These are phyloP conservation scores for Rubia tinctorum DNA, from an alignment of 305 asterid genomes.

Conservation along the genomic window DNA sequence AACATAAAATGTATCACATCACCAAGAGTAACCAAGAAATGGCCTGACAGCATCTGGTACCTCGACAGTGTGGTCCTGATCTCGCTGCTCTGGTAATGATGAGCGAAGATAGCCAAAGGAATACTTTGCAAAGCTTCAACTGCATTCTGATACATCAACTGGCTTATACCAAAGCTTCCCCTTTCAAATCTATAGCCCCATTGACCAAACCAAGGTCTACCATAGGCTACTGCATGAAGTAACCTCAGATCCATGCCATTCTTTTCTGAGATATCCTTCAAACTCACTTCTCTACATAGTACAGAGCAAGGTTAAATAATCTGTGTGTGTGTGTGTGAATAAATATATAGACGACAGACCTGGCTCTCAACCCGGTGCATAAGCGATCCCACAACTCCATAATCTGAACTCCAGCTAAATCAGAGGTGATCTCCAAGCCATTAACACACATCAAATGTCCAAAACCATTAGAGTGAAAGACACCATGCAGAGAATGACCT, in stretches of 20 bases:
- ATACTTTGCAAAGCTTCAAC: slow-evolving; percentile 52
- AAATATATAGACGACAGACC: too few species aligned
- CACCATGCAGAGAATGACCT: slow-evolving; percentile 80
- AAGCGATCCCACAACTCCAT: slow-evolving; percentile 97
- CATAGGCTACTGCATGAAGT: slow-evolving; percentile 64
- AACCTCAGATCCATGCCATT: slow-evolving; percentile 82
- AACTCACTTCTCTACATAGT: slow-evolving; percentile 71
- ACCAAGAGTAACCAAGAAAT: slow-evolving; percentile 53
- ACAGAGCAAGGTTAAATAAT: too few species aligned
- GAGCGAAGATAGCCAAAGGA: slow-evolving; percentile 56
- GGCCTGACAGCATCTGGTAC: slow-evolving; percentile 69
- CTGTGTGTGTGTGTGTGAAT: too few species aligned
- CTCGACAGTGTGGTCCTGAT: slow-evolving; percentile 47
- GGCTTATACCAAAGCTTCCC: slow-evolving; percentile 60
- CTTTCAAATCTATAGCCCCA: slow-evolving; percentile 77
- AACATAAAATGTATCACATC: slow-evolving; percentile 74
- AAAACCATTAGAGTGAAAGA: slow-evolving; percentile 87
- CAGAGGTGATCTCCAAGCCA: slow-evolving; percentile 63
- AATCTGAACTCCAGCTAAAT: slow-evolving; percentile 66
- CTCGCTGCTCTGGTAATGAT: slow-evolving; percentile 41
- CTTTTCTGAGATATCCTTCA: slow-evolving; percentile 66
- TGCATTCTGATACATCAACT: slow-evolving; percentile 55
- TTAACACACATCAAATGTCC: slow-evolving; percentile 90
- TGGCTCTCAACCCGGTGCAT: slow-evolving; percentile 75
- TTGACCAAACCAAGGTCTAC: slow-evolving; percentile 81